Base-by-base conservation (phyloP, 331 rosid genomes). In the Quercus tomentella region DNA sequence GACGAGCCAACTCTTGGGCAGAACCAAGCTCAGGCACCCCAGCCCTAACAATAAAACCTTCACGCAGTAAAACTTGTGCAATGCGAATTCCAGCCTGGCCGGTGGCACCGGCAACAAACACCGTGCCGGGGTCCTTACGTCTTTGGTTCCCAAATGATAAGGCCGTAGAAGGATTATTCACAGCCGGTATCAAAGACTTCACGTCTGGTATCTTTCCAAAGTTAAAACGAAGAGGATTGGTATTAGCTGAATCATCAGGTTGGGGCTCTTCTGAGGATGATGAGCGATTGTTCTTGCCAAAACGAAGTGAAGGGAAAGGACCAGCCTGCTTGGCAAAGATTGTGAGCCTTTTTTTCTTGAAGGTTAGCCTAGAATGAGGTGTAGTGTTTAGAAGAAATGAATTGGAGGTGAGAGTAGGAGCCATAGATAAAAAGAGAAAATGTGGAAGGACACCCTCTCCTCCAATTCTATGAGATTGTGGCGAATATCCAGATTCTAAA, bases 1-100 rank as follows among this genome's bases (percentile, higher is more conserved):
- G 82, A 70, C 92, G 97, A 76, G 99, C 98, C 78, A 96, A 82
- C 55, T 93, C 97, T 51, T 96, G 99, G 1, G 99, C 99, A 79
- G 92, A 84, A 56, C 31, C 90, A 70, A 96, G 90, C 26, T 96
- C 97, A 1, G 97, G 91, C 49, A 96, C 99, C 8, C 99, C 99
- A 35, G 99, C 99, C 52, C 99, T 80, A 0, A 96, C 99, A 58
- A 76, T 91, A 23, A 96, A 96, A 43, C 99, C 99, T 70, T 93
- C 82, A 7, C 98, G 91, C 15, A 96, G 77, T 74, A 96, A 81
- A 1, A 87, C 72, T 76, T 96, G 99, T 0, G 96, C 89, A 78
- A 96, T 90, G 65, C 99, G 97, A 80, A 90, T 71, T 30, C 99
- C 99, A 1, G 97, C 94, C 72, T 87, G 98, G 5, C 99, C 99